Base-by-base conservation (phyloP, 306 rosid genomes). In the Pueraria montana region DNA sequence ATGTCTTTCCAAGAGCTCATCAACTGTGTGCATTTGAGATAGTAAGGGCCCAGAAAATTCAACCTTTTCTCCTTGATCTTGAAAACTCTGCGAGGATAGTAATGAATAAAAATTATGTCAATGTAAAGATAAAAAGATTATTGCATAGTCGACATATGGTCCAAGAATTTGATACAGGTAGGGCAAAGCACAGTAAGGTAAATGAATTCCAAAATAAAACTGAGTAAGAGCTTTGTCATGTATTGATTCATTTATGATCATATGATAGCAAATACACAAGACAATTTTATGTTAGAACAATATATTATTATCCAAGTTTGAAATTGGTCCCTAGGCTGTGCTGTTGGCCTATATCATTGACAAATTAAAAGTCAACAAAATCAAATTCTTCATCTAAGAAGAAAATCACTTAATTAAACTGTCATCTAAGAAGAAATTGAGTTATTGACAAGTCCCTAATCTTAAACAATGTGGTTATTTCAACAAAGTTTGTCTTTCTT, bases 1-100 rank as follows among this genome's bases (percentile, higher is more conserved):
- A 3, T 95, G 94, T 58, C 87, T 86, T 69, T 92, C 96, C 72
- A 95, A 87, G 20, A 95, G 94, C 88, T 95, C 98, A 38, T 93
- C 98, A 74, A 95, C 94, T 49, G 91, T 86, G 82, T 90, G 85
- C 75, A 92, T 88, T 81, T 91, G 97, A 83, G 93, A 92, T 75
- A 93, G 84, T 69, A 93, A 85, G 68, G 98, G 99, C 36, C 99
- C 99, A 4, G 99, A 95, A 90, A 88, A 95, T 79, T 95, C 98
- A 72, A 93, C 97, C 78, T 87, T 93, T 63, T 92, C 99, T 77
- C 86, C 90, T 84, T 89, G 90, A 84, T 95, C 96, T 69, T 87
- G 92, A 76, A 84, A 90, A 58, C 90, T 87, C 98, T 93, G 90
- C 74, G 46, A 36, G 34, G 72, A 78, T 18, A 50, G 65, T n/a